These are phyloP conservation scores for Hordeum pubiflorum DNA, from an alignment of 202 grass and related monocot species.

Conservation along the genomic window DNA sequence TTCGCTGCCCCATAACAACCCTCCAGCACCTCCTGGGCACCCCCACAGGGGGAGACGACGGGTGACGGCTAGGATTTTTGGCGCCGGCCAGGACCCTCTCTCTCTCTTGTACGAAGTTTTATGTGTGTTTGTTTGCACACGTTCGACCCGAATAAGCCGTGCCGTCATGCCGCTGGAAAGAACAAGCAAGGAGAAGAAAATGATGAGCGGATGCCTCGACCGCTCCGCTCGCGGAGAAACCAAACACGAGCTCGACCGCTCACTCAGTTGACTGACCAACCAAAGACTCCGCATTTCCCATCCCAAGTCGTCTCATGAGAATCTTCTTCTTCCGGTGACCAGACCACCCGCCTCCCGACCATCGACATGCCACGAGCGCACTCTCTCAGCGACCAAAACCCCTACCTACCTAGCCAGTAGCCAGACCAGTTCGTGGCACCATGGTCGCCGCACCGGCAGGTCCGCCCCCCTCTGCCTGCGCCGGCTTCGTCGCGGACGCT, in stretches of 20 bases:
- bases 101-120: too few relatives aligned
- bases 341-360: background rate
- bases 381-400: background rate
- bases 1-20: too few relatives aligned
- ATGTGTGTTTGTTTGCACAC: too few relatives aligned
- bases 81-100: too few relatives aligned
- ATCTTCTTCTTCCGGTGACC: background rate
- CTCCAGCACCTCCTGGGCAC: too few relatives aligned
- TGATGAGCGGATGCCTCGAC: background rate
- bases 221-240: background rate
- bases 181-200: background rate
- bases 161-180: too few relatives aligned
- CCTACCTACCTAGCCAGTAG: background rate
- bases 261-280: background rate
- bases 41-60: too few relatives aligned
- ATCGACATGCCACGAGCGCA: background rate
- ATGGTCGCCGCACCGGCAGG: background rate
- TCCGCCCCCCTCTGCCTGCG: background rate
- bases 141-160: too few relatives aligned
- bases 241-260: background rate
- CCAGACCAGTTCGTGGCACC: background rate
- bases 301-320: background rate
- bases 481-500: background rate
- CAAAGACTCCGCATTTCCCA: background rate
- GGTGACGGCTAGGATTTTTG: too few relatives aligned